phyloP scores from a whole-genome alignment of 140 eudicot genomes.

The Bidens hawaiensis region DNA sequence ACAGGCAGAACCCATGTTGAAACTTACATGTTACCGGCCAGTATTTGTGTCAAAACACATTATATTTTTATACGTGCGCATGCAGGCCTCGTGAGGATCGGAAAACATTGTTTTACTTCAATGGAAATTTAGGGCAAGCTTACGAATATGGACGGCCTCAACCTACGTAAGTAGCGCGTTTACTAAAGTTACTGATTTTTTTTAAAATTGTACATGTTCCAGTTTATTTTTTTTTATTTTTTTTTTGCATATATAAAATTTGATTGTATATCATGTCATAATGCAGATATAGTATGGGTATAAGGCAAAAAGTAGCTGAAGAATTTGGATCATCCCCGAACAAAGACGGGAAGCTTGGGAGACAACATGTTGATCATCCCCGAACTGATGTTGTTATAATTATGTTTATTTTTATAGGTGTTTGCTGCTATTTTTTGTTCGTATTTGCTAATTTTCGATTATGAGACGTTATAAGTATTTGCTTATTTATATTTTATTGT shows the following conservation, averaged over 20 bases:
- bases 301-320: constrained; percentile 80
- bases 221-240: too few species aligned
- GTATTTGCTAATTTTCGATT: too few species aligned
- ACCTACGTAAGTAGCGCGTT: constrained; percentile 55
- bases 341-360: constrained; percentile 81
- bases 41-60: too few species aligned
- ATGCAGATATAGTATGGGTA: constrained; percentile 84
- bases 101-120: constrained; percentile 81
- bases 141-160: constrained; percentile 87
- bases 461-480: too few species aligned
- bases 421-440: too few species aligned
- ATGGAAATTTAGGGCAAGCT: constrained; percentile 92
- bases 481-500: too few species aligned
- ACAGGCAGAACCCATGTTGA: too few species aligned
- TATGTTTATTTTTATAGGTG: constrained; percentile 51
- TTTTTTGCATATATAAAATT: not conserved
- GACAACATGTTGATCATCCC: constrained; percentile 70
- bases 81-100: too few species aligned
- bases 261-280: constrained; percentile 10
- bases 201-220: too few species aligned
- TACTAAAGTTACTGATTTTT: not conserved
- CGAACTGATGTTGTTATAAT: constrained; percentile 84
- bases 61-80: not conserved
- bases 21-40: too few species aligned
- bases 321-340: constrained; percentile 83